A percentile compares a stretch with the other conserved stretches of the same genome.
Conservation (phyloP, 257 asterid genomes). For the Leptodermis oblonga region DNA sequence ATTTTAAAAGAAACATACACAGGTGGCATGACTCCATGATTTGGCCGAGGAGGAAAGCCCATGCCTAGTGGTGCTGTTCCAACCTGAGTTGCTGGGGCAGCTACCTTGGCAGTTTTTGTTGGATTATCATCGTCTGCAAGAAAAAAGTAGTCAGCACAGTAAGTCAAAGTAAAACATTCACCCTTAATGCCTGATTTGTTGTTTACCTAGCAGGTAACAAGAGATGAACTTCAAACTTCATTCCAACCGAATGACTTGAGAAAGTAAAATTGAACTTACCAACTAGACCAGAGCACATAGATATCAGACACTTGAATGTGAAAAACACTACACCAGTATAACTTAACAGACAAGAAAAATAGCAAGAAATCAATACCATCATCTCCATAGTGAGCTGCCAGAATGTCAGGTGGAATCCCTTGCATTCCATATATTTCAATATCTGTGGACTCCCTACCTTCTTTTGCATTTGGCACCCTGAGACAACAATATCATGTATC, state of each 20-base stretch:
- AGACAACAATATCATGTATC: neutral
- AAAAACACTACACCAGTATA: neutral
- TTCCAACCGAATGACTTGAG: neutral
- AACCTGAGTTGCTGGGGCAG: conserved; percentile 48
- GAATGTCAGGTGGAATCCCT: conserved; percentile 84
- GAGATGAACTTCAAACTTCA: neutral
- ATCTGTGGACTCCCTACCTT: conserved; percentile 88
- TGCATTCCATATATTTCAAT: conserved; percentile 97
- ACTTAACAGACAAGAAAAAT: neutral
- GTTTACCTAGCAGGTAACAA: neutral
- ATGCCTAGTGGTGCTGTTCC: conserved; percentile 48
- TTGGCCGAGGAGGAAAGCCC: conserved; percentile 60
- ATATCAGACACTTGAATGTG: neutral
- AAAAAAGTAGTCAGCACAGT: neutral
- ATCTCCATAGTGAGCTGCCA: conserved; percentile 91
- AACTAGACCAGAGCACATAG: neutral
- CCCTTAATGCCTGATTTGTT: neutral
- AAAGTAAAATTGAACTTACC: neutral
- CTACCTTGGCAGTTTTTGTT: conserved; percentile 70
- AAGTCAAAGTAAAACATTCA: conserved; percentile 14
- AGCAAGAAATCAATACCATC: conserved; percentile 48
- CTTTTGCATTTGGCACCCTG: conserved; percentile 97
- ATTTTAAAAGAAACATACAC: conserved; percentile 37
- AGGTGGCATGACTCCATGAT: conserved; percentile 44
- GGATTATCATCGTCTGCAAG: conserved; percentile 68